Evolutionary conservation across 2,329 filamentous ascomycete genomes (phyloP).

Genomic region (Lachnellula occidentalis): DNA sequence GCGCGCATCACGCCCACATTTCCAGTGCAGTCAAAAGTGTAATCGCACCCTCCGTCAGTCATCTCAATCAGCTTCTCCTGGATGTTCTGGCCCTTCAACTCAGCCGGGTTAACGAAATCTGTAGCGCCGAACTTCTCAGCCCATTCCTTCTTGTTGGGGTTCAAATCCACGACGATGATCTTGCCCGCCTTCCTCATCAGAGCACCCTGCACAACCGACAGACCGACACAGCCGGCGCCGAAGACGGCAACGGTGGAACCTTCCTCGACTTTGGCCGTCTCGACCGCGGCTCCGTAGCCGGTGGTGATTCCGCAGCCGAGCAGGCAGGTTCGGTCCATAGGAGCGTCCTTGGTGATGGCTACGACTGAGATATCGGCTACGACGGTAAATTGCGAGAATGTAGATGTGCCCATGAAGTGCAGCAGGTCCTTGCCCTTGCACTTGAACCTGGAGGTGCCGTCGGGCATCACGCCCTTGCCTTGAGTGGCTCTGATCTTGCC

Average conservation of each 20-base stretch:
- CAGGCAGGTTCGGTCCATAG: slow-evolving; percentile 93
- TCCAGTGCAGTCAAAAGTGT: slow-evolving; percentile 98
- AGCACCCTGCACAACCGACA: slow-evolving; percentile 91
- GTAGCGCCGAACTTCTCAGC: slow-evolving; percentile 91
- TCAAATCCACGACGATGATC: slow-evolving; percentile 68
- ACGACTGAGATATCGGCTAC: slow-evolving; percentile 98
- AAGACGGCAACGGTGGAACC: slow-evolving; percentile 89
- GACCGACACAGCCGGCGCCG: slow-evolving; percentile 90
- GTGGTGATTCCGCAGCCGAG: slow-evolving; percentile 98
- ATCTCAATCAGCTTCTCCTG: slow-evolving; percentile 93
- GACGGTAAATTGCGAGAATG: slow-evolving; percentile 98
- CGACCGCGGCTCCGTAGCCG: slow-evolving; percentile 90
- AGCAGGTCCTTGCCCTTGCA: slow-evolving; percentile 92
- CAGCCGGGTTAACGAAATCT: slow-evolving; percentile 89
- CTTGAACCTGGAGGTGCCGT: slow-evolving; percentile 90
- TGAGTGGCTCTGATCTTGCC: slow-evolving; percentile 98
- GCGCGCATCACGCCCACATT: slow-evolving; percentile 95
- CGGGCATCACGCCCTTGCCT: slow-evolving; percentile 93
- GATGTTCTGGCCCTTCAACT: slow-evolving; percentile 72
- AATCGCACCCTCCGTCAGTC: slow-evolving; percentile 97
- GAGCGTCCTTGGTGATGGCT: slow-evolving; percentile 80
- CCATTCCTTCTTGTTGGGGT: slow-evolving; percentile 89
- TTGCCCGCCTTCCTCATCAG: slow-evolving; percentile 47
- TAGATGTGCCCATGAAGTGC: slow-evolving; percentile 99
- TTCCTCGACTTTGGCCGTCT: slow-evolving; percentile 87